A percentile compares a stretch with the other conserved stretches of the same genome.
Evolutionary conservation across 208 protist species (phyloP).

Genomic region (Hexamita inflata): DNA sequence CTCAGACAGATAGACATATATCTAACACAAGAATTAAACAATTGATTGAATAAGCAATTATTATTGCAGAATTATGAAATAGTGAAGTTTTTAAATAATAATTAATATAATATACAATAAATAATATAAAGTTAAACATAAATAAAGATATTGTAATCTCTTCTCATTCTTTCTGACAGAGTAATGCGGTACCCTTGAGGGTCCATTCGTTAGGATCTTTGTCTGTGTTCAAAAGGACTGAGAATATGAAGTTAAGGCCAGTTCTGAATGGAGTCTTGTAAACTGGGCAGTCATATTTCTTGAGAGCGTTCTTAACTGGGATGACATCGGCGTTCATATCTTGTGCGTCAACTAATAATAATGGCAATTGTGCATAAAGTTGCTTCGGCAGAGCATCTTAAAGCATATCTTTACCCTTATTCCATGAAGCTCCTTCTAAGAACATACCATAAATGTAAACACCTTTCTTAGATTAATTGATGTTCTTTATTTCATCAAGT

Average conservation of each 20-base stretch:
- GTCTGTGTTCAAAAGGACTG: constrained; percentile 72
- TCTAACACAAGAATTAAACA: too few relatives aligned
- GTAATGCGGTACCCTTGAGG: constrained; percentile 72
- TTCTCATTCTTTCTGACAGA: constrained; percentile 52
- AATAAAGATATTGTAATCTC: too few relatives aligned
- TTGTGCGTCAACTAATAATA: constrained; percentile 74
- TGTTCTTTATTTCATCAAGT: constrained; percentile 49
- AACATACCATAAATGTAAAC: constrained; percentile 88
- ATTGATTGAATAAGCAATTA: too few relatives aligned
- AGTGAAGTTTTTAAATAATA: too few relatives aligned
- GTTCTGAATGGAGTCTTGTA: constrained; percentile 81
- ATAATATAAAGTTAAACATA: too few relatives aligned
- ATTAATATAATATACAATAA: too few relatives aligned
- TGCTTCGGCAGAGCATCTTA: constrained; percentile 72
- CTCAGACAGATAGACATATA: too few relatives aligned
- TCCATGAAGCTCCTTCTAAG: constrained; percentile 85
- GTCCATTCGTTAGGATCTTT: constrained; percentile 75
- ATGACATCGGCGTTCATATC: not conserved
- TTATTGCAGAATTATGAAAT: too few relatives aligned
- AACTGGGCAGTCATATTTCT: constrained; percentile 88
- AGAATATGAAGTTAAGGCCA: constrained; percentile 84
- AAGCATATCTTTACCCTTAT: constrained; percentile 62
- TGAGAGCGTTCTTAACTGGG: constrained; percentile 40
- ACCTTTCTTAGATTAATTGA: constrained; percentile 64
- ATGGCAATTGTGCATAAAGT: constrained; percentile 74